These are phyloP conservation scores for Emergomyces orientalis DNA, from an alignment of 2,329 filamentous ascomycete genomes.

Conservation along the genomic window DNA sequence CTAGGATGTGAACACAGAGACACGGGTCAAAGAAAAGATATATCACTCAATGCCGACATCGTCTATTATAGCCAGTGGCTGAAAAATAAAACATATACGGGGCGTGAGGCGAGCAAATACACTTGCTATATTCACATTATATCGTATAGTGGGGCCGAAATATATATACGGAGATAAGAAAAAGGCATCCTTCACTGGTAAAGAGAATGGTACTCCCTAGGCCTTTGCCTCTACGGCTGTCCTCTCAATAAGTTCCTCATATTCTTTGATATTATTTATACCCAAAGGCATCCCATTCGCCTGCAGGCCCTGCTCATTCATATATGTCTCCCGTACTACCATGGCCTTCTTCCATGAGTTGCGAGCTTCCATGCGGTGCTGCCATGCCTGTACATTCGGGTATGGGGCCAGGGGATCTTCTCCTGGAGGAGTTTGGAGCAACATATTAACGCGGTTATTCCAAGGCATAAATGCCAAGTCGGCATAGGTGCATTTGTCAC, in stretches of 20 bases:
- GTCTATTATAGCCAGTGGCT: not conserved
- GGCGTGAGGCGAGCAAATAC: not conserved
- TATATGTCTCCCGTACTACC: not conserved
- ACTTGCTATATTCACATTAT: not conserved
- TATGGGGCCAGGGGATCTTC: conserved; percentile 26
- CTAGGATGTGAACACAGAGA: not conserved
- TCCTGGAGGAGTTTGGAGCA: conserved; percentile 3
- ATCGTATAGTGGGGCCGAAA: not conserved
- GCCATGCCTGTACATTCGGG: conserved; percentile 24
- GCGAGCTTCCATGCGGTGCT: conserved; percentile 22
- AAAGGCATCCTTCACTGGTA: not conserved
- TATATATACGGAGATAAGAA: not conserved
- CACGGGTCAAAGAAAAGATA: not conserved
- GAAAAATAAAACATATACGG: not conserved
- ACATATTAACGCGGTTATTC: conserved; percentile 17
- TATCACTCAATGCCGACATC: not conserved
- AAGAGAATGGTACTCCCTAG: not conserved
- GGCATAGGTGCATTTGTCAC: conserved; percentile 36
- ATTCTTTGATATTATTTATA: not conserved
- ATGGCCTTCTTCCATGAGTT: conserved; percentile 20
- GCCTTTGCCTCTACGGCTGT: not conserved
- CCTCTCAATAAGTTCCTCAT: not conserved
- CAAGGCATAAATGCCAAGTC: conserved; percentile 37
- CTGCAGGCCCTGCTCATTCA: not conserved
- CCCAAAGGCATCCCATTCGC: not conserved